Evolutionary conservation across 768 basidiomycete genomes (phyloP).

Genomic region (Kwoniella sp.): DNA sequence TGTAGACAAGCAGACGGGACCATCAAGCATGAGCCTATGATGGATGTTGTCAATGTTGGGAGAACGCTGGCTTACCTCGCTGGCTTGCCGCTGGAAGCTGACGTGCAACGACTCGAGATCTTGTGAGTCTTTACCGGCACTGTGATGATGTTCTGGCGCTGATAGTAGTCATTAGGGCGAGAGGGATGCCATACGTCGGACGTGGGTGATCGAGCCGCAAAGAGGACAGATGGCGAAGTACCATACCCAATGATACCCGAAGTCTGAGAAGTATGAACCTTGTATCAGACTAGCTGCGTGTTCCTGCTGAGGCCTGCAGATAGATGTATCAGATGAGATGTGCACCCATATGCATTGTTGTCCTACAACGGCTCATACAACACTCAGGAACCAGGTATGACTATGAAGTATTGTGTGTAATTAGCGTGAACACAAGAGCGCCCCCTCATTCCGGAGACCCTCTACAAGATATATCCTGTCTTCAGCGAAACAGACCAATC

Average conservation of each 20-base stretch:
- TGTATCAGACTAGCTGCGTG: no score
- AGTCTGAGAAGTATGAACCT: no score
- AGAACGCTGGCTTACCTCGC: conserved; percentile 72
- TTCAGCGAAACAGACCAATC: conserved; percentile 32
- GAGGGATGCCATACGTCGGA: conserved; percentile 51
- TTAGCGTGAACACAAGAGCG: neutral
- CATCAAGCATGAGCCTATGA: conserved; percentile 64
- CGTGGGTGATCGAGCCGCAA: conserved; percentile 30
- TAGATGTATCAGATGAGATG: no score
- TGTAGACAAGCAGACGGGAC: conserved; percentile 71
- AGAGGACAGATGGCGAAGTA: no score
- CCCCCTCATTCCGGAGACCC: conserved; percentile 15
- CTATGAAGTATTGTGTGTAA: no score
- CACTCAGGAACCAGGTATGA: no score
- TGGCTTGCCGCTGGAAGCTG: conserved; percentile 67
- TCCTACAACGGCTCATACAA: no score
- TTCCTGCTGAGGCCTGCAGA: no score
- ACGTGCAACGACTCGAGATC: conserved; percentile 71
- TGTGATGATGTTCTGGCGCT: neutral
- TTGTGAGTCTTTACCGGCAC: conserved; percentile 62
- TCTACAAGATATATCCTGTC: conserved; percentile 29
- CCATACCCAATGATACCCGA: no score
- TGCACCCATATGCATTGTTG: no score
- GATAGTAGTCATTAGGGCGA: conserved; percentile 32
- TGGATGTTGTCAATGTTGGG: conserved; percentile 73